These are phyloP conservation scores for Trifolium repens DNA, from an alignment of 306 rosid genomes.

Conservation along the genomic window DNA sequence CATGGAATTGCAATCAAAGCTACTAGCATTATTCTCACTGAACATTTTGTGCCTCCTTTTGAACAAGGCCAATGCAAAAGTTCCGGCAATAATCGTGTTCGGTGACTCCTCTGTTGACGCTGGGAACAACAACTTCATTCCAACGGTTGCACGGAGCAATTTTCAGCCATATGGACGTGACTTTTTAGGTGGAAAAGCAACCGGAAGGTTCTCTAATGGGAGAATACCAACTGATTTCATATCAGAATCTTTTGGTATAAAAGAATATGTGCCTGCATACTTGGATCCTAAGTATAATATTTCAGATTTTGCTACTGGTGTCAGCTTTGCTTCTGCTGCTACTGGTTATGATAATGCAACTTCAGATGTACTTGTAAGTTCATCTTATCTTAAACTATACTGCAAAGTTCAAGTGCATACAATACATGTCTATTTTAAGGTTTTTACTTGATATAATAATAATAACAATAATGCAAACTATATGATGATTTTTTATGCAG, in stretches of 20 bases:
- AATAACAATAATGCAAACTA: background rate
- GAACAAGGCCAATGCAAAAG: conserved; percentile 28
- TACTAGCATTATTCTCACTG: conserved; percentile 16
- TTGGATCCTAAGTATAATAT: conserved; percentile 79
- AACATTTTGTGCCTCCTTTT: conserved; percentile 38
- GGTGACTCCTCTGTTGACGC: conserved; percentile 95
- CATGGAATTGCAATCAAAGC: conserved; percentile 25
- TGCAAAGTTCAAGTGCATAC: background rate
- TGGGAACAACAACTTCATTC: conserved; percentile 89
- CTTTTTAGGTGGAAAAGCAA: conserved; percentile 67
- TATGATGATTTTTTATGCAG: conserved; percentile 51
- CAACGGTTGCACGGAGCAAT: conserved; percentile 82
- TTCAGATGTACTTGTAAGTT: conserved; percentile 67
- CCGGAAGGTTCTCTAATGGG: conserved; percentile 91
- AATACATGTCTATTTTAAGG: background rate
- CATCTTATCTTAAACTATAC: background rate
- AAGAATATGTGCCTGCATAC: conserved; percentile 68
- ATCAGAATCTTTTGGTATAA: conserved; percentile 68
- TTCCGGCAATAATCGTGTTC: conserved; percentile 75
- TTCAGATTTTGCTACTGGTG: conserved; percentile 78
- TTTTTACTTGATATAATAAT: background rate
- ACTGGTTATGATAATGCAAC: conserved; percentile 93
- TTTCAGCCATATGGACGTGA: conserved; percentile 94
- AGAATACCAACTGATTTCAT: conserved; percentile 78
- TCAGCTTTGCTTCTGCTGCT: conserved; percentile 92